These are phyloP conservation scores for Fragaria vesca DNA, from an alignment of 306 rosid species.

Conservation along the genomic window DNA sequence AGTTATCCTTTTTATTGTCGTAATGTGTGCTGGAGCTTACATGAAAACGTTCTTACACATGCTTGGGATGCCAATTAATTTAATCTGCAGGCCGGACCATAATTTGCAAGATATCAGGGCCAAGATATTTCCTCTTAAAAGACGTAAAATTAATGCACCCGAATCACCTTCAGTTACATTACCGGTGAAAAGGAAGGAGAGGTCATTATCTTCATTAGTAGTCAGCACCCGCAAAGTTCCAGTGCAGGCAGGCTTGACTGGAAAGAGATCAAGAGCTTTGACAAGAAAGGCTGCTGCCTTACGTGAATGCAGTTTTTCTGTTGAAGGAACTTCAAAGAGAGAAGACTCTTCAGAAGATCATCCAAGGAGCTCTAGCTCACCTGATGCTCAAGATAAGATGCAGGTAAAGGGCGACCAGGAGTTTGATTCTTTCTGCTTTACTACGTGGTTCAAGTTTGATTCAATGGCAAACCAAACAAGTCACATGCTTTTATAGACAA, in stretches of 20 bases:
- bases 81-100: constrained; percentile 87
- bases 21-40: constrained; percentile 11
- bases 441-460: background rate
- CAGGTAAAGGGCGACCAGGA: constrained; percentile 34
- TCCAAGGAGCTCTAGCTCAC: constrained; percentile 55
- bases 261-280: constrained; percentile 75
- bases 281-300: constrained; percentile 69
- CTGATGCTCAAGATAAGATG: constrained; percentile 43
- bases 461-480: constrained; percentile 1
- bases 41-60: constrained; percentile 10
- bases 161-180: constrained; percentile 61
- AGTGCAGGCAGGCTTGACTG: constrained; percentile 69
- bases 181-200: constrained; percentile 91
- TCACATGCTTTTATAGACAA: background rate
- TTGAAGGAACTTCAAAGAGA: constrained; percentile 55
- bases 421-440: constrained; percentile 14
- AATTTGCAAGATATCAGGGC: constrained; percentile 93
- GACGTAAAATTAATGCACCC: constrained; percentile 55
- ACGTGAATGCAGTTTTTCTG: constrained; percentile 64
- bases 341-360: constrained; percentile 57
- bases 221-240: constrained; percentile 87
- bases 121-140: constrained; percentile 71
- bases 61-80: constrained; percentile 21
- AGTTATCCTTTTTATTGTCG: constrained; percentile 2
- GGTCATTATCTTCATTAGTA: constrained; percentile 92